Evolutionary conservation across 208 protist species (phyloP).

Genomic region (Histomonas meleagridis): DNA sequence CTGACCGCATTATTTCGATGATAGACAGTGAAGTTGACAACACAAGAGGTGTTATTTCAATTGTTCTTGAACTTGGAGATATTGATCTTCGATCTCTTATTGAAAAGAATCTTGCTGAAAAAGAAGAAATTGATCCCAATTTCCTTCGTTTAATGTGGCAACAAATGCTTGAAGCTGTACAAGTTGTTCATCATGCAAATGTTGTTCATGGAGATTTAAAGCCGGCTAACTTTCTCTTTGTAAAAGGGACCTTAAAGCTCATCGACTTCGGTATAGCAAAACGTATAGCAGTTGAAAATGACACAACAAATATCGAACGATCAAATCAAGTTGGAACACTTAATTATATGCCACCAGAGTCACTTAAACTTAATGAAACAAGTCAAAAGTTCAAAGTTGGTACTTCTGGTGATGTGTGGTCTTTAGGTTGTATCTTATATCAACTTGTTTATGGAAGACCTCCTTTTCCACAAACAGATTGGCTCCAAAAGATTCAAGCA

Average conservation of each 20-base stretch:
- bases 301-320: conserved; percentile 53
- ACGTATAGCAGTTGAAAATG: conserved; percentile 42
- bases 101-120: background rate
- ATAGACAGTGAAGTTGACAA: conserved; percentile 41
- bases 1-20: conserved; percentile 46
- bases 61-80: conserved; percentile 42
- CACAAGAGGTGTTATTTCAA: conserved; percentile 16
- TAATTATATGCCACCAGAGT: conserved; percentile 61
- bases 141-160: conserved; percentile 37
- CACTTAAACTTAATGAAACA: conserved; percentile 41
- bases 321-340: conserved; percentile 51
- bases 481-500: background rate
- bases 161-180: conserved; percentile 52
- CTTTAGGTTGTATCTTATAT: conserved; percentile 58
- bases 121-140: background rate
- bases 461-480: conserved; percentile 44
- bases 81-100: conserved; percentile 6
- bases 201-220: conserved; percentile 59
- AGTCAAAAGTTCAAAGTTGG: conserved; percentile 42
- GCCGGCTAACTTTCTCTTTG: conserved; percentile 60
- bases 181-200: conserved; percentile 51
- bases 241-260: conserved; percentile 55
- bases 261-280: conserved; percentile 57
- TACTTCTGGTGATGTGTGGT: conserved; percentile 53
- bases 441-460: conserved; percentile 50